phyloP scores from a whole-genome alignment of 2,329 filamentous ascomycete species.

The Colletotrichum shisoi region DNA sequence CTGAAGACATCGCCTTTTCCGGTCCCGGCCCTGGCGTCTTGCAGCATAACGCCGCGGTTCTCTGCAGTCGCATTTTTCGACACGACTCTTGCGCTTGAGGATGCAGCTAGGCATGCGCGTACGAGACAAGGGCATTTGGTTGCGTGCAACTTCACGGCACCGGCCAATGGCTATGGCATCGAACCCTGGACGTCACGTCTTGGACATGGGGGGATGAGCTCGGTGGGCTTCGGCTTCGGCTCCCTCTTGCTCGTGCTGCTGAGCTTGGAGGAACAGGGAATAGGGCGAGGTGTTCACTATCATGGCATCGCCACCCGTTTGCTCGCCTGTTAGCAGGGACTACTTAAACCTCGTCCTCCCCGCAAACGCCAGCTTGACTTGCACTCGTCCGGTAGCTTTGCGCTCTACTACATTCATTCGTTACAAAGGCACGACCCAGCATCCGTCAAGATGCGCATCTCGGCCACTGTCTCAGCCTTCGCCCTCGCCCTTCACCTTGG shows the following conservation, averaged over 20 bases:
- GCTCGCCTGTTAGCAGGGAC: neutral
- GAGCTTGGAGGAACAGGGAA: neutral
- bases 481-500: constrained; percentile 34
- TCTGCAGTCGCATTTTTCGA: neutral
- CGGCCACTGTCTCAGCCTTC: constrained; percentile 34
- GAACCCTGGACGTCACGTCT: constrained; percentile 28
- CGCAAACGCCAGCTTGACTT: neutral
- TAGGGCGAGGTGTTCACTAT: constrained; percentile 8
- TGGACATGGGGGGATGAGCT: constrained; percentile 19
- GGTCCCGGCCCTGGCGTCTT: constrained; percentile 10
- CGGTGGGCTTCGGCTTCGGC: constrained; percentile 1
- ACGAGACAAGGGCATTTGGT: constrained; percentile 14
- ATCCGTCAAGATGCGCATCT: constrained; percentile 37
- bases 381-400: constrained; percentile 20
- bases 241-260: neutral
- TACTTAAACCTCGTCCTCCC: constrained; percentile 24
- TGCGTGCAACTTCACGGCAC: constrained; percentile 7
- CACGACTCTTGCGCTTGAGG: constrained; percentile 7
- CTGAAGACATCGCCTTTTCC: neutral
- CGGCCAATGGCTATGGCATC: neutral
- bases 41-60: neutral
- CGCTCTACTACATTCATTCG: constrained; percentile 18
- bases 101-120: constrained; percentile 18
- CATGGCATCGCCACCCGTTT: neutral
- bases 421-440: constrained; percentile 15